Evolutionary conservation across 345 rosid species (phyloP), one percentile per base, ranked within the genome.

Genomic region (Lumnitzera racemosa): DNA sequence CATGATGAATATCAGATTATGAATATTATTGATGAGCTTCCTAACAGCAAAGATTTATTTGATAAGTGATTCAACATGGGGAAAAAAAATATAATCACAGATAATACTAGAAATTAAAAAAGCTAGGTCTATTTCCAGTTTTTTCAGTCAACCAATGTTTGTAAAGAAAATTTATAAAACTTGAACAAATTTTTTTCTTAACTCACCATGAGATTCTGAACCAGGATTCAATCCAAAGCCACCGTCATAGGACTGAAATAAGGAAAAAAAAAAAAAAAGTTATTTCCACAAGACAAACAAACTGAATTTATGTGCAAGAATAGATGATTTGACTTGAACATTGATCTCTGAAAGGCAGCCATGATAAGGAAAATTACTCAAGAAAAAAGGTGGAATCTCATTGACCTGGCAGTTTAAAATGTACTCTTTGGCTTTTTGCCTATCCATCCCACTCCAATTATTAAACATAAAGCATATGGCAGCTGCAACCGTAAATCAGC

Each of bases 181-280:
- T 36, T 36, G 43, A 36, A 43, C 4, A 48, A 25, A 49, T 56
- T 63, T 58, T 67, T 47, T 56, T 55, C 61, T 20, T 70, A 69
- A 80, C 96, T 85, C 77, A 94, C 99, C 99, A 75, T 90, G 99
- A 61, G 99, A 88, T 74, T 94, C 99, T 70, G 81, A 74, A 70
- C 96, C 96, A 69, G 99, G 97, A 61, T 53, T 72, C 80, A 90
- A 78, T 54, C 99, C 96, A 73, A 94, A 94, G 73, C 99, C 99
- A 58, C 99, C 99, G 67, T 90, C 97, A 77, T 88, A 94, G 59
- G 97, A 86, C 99, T 94, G 86, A 55, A 73, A 78, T 47, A 60
- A 72, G 5, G 69, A 52, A 15, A 50, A 36, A 9, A 7, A 36
- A 36, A 20, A 20, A 20, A 20, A 20, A 20, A 20, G 20, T 36